Evolutionary conservation across 2,329 filamentous ascomycete species (phyloP).

Genomic region (Alternaria infectoria): DNA sequence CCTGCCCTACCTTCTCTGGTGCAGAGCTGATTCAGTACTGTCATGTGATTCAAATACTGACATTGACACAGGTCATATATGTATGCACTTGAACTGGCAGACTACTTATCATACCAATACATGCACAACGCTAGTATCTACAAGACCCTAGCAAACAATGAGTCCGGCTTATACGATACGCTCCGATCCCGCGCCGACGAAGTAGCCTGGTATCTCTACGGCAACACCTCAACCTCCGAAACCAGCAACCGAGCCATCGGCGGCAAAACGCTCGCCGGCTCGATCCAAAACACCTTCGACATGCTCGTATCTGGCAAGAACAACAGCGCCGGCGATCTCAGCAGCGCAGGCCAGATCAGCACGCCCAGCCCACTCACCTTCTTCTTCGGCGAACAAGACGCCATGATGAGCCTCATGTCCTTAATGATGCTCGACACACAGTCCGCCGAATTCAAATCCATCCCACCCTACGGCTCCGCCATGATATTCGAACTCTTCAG

Average conservation of each 20-base stretch:
- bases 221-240: constrained; percentile 49
- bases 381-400: constrained; percentile 43
- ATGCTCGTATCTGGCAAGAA: constrained; percentile 15
- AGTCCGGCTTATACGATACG: constrained; percentile 31
- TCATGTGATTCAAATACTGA: background rate
- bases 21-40: background rate
- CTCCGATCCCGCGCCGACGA: constrained; percentile 56
- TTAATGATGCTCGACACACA: constrained; percentile 31
- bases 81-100: constrained; percentile 62
- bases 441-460: constrained; percentile 28
- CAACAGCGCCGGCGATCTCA: constrained; percentile 3
- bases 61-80: constrained; percentile 51
- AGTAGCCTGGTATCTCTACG: constrained; percentile 52
- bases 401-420: constrained; percentile 42
- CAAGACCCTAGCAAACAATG: constrained; percentile 40
- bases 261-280: constrained; percentile 39
- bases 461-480: constrained; percentile 40
- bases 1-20: background rate
- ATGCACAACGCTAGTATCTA: constrained; percentile 58
- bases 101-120: constrained; percentile 62
- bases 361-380: constrained; percentile 53
- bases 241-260: constrained; percentile 33
- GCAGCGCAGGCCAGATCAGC: constrained; percentile 24
- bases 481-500: constrained; percentile 55
- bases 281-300: constrained; percentile 34